Evolutionary conservation across 805 yeast species (phyloP).

Genomic region (Lachancea cidri): DNA sequence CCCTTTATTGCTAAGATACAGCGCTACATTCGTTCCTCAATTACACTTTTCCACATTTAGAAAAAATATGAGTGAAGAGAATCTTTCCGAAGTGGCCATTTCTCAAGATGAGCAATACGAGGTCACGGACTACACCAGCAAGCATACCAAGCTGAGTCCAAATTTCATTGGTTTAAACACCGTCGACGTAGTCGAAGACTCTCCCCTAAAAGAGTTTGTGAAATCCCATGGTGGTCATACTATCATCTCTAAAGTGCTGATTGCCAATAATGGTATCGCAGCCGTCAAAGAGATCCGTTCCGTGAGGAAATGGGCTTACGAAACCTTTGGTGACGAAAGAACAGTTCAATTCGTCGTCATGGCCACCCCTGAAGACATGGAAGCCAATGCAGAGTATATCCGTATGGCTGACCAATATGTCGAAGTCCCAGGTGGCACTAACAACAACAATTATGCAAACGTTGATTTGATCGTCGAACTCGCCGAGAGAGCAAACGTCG

Average conservation of each 20-base stretch:
- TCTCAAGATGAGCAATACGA: constrained; percentile 26
- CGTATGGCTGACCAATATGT: constrained; percentile 99
- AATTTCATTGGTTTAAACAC: constrained; percentile 84
- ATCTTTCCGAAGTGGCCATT: constrained; percentile 34
- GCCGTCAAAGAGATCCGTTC: constrained; percentile 98
- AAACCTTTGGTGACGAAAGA: constrained; percentile 94
- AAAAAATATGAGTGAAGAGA: constrained; percentile 38
- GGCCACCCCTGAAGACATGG: constrained; percentile 99
- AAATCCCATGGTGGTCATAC: constrained; percentile 88
- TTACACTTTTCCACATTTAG: background rate
- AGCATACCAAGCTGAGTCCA: constrained; percentile 47
- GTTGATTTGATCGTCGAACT: constrained; percentile 95
- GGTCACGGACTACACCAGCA: constrained; percentile 29
- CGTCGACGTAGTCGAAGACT: constrained; percentile 70
- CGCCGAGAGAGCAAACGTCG: constrained; percentile 94
- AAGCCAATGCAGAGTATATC: constrained; percentile 94
- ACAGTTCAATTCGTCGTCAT: constrained; percentile 92
- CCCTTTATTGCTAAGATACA: background rate
- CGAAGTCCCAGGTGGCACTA: constrained; percentile 99
- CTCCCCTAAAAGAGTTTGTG: constrained; percentile 77
- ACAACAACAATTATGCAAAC: constrained; percentile 96
- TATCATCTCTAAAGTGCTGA: constrained; percentile 78
- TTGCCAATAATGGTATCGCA: constrained; percentile 98
- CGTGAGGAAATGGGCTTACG: constrained; percentile 98
- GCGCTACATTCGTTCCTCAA: background rate